A percentile compares a stretch with the other conserved stretches of the same genome.
Conservation (phyloP, 2,329 filamentous ascomycete genomes). For the Cladophialophora psammophila region DNA sequence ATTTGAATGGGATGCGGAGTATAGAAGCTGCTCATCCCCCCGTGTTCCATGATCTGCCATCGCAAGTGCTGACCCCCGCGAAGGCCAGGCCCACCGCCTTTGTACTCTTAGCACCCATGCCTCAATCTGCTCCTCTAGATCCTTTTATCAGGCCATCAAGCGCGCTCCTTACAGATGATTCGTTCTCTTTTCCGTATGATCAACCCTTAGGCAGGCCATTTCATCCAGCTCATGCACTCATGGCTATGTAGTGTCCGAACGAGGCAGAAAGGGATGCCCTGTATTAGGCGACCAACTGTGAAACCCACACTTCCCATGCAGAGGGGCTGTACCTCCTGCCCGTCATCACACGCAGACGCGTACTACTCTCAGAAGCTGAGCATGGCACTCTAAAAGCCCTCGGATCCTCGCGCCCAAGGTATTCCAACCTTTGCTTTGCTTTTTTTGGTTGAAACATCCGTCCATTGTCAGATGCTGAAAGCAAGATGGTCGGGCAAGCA, state of each 20-base stretch:
- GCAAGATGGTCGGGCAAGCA: slow-evolving; percentile 13
- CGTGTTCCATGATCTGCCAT: not conserved
- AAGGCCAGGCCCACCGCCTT: not conserved
- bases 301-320: not conserved
- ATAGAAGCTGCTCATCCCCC: not conserved
- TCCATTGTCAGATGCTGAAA: not conserved
- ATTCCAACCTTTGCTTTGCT: not conserved
- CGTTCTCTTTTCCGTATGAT: no score
- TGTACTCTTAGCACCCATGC: not conserved
- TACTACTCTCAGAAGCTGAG: not conserved
- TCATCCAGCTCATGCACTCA: not conserved
- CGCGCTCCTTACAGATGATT: not conserved
- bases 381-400: not conserved
- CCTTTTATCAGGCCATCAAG: not conserved
- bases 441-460: no score
- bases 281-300: not conserved
- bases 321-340: not conserved
- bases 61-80: not conserved
- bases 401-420: not conserved
- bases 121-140: not conserved
- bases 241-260: not conserved
- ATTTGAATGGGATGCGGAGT: not conserved
- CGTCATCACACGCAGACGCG: not conserved
- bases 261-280: not conserved
- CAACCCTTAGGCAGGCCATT: not conserved